Evolutionary conservation across 805 yeast species (phyloP), one percentile per base, ranked within the genome.

Genomic region (Metschnikowia noctiluminum): DNA sequence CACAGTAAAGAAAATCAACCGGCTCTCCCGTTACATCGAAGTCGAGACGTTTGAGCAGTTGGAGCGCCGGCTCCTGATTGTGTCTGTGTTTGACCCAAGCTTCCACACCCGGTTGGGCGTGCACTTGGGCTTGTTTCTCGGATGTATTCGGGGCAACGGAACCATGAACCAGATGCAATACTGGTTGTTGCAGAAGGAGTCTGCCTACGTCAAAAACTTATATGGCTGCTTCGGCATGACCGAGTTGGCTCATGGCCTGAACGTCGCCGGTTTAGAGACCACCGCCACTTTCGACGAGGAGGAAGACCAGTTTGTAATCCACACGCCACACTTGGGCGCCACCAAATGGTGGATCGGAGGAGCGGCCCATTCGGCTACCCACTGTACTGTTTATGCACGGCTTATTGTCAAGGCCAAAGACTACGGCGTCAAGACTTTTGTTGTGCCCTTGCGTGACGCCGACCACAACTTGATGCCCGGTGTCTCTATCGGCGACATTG

Each of bases 281-380:
- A 86, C 90, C 13, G 96, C 97, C 13, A 84, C 86, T 16, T 91
- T 78, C 64, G 84, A 89, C 64, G 70, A 73, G 15, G 70, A 68
- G 14, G 77, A 76, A 28, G 88, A 89, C 59, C 82, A 82, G 54
- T 87, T 91, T 62, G 64, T 78, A 47, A 82, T 91, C 60, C 79
- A 88, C 63, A 91, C 97, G 11, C 97, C 97, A 1, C 87, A 90
- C 62, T 66, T 87, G 47, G 91, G 95, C 35, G 97, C 97, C 39
- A 90, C 97, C 27, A 91, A 91, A 66, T 91, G 97, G 97, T 91
- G 97, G 97, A 91, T 91, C 61, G 97, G 97, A 42, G 97, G 97
- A 59, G 97, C 97, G 38, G 97, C 97, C 10, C 95, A 89, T 67
- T 84, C 96, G 16, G 89, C 97, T 6, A 89, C 91, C 28, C 97